Conservation (phyloP, 306 rosid species). For the Trifolium dubium region DNA sequence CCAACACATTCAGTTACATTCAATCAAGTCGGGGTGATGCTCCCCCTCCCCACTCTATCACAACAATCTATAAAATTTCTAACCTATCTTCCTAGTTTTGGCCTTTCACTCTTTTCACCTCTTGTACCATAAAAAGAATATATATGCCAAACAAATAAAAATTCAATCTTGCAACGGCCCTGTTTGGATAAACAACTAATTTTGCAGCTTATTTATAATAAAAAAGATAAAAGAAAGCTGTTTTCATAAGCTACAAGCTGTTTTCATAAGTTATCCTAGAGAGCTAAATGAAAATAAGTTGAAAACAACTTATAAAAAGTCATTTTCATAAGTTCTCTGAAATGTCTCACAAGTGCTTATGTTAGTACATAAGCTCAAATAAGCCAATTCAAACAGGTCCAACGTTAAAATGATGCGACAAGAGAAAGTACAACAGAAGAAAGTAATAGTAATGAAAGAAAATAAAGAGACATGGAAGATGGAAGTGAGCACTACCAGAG, state of each 20-base stretch:
- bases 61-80: neutral
- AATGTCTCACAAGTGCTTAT: no score
- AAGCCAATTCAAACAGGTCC: neutral
- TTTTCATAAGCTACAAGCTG: no score
- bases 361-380: no score
- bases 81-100: slow-evolving; percentile 2
- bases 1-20: neutral
- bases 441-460: neutral
- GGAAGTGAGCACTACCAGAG: slow-evolving; percentile 55
- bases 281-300: neutral
- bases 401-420: neutral
- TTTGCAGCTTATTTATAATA: no score
- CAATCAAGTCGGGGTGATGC: neutral
- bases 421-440: neutral
- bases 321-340: no score
- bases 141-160: slow-evolving; percentile 4
- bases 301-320: neutral
- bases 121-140: neutral
- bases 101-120: neutral
- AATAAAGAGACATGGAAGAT: neutral
- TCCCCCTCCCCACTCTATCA: neutral
- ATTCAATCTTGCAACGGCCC: neutral
- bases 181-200: neutral
- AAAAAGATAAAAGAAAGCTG: no score
- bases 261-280: neutral